phyloP scores from a whole-genome alignment of 441 rosid species.

The Rhodomyrtus psidioides region DNA sequence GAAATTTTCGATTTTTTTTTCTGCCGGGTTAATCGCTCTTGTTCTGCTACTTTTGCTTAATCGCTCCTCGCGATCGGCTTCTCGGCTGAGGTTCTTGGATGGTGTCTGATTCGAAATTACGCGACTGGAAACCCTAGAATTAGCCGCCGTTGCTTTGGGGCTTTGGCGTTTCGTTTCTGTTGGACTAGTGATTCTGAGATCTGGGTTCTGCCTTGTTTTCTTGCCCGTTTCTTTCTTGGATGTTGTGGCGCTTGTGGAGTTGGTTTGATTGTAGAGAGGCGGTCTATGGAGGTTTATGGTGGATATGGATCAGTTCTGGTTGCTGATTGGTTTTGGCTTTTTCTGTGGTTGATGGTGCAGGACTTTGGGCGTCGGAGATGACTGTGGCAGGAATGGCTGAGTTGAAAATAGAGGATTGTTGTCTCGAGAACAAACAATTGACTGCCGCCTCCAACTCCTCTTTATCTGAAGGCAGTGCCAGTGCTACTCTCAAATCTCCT shows the following conservation, averaged over 20 bases:
- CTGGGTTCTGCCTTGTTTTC: slow-evolving; percentile 25
- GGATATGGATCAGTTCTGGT: not conserved
- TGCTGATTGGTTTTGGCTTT: not conserved
- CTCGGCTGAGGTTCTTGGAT: not conserved
- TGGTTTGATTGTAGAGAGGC: not conserved
- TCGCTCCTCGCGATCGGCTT: slow-evolving; percentile 12
- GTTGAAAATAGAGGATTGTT: slow-evolving; percentile 45
- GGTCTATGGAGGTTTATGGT: not conserved
- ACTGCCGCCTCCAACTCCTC: slow-evolving; percentile 69
- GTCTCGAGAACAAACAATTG: slow-evolving; percentile 80
- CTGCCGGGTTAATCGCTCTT: not conserved
- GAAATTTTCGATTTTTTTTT: not conserved
- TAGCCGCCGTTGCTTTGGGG: not conserved
- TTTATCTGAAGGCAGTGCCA: slow-evolving; percentile 74
- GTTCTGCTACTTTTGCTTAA: slow-evolving; percentile 13
- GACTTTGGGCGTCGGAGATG: slow-evolving; percentile 31
- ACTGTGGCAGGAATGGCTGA: slow-evolving; percentile 45
- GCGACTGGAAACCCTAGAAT: slow-evolving; percentile 42
- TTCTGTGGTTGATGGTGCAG: slow-evolving; percentile 2
- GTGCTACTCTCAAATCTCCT: slow-evolving; percentile 63
- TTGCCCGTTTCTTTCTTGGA: not conserved
- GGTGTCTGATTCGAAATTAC: not conserved
- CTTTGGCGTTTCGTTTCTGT: slow-evolving; percentile 6
- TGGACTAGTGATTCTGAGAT: slow-evolving; percentile 38
- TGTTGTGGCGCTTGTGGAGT: slow-evolving; percentile 13